Evolutionary conservation across 208 protist species (phyloP), one percentile per base, ranked within the genome.

Genomic region (Endotrypanum monterogeii): DNA sequence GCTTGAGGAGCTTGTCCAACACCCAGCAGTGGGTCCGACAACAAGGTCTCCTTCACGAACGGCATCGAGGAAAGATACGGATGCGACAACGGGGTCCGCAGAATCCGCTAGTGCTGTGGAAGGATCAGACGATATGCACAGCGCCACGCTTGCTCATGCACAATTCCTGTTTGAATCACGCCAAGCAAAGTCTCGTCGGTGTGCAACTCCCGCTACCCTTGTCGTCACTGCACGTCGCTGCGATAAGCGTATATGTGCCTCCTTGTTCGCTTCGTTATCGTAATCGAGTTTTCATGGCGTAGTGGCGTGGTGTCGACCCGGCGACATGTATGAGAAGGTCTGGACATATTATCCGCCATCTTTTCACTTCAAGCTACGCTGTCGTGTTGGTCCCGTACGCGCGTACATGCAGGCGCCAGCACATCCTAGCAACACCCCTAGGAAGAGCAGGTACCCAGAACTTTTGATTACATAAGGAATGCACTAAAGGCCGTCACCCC

Each of bases 121-220:
- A 52, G 44, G 37, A 32, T 35, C 37, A 5, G 65, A 51, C 3
- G 63, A 80, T 2, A 37, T 6, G 12, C 63, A 71, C 69, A 80
- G 76, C 55, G 76, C 73, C 6, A 51, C 71, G 0, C 56, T 75
- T 2, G 67, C 60, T 16, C 77, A 82, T 16, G 70, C 71, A 0
- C 67, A 44, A 9, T 32, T 79, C 16, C 50, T 90, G 20, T 83
- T 74, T 60, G 76, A 78, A 41, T 71, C 75, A 28, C 74, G 85
- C 4, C 77, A 89, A 66, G 79, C 78, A 3, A 71, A 83, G 16
- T 76, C 75, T 23, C 25, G 65, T 16, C 74, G 75, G 14, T 37
- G 79, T 3, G 83, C 75, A 3, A 87, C 78, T 50, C 46, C 46
- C 11, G 66, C 69, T 1, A 83, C 84, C 39, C 81, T 93, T 35